These are phyloP conservation scores for Wickerhamiella galacta DNA, from an alignment of 805 yeast genomes.

Conservation along the genomic window DNA sequence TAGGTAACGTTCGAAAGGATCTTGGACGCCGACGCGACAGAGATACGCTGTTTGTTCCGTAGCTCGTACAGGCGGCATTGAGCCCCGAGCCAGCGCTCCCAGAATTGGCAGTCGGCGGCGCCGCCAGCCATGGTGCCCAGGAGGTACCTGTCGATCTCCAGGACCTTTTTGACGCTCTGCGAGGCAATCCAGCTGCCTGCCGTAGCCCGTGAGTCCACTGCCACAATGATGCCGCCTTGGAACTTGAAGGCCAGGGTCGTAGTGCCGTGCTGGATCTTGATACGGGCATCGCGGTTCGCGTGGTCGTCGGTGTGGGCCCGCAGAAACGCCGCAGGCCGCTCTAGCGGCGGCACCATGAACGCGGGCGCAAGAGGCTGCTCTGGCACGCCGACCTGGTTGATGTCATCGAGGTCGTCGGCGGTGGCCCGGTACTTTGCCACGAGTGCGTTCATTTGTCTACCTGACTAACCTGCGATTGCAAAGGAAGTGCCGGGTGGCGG, in stretches of 20 bases:
- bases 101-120: conserved; percentile 97
- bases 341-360: conserved; percentile 61
- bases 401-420: background rate
- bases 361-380: background rate
- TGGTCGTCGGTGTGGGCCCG: conserved; percentile 98
- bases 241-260: conserved; percentile 93
- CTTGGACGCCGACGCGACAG: conserved; percentile 94
- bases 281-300: conserved; percentile 79
- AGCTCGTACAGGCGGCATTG: conserved; percentile 92
- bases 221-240: conserved; percentile 85
- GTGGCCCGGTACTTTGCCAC: background rate
- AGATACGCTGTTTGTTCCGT: conserved; percentile 84
- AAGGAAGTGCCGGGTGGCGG: too few relatives aligned
- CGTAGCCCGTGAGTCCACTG: conserved; percentile 96
- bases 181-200: conserved; percentile 98
- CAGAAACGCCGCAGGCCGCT: conserved; percentile 78
- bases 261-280: conserved; percentile 98
- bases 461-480: too few relatives aligned
- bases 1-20: conserved; percentile 81
- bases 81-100: conserved; percentile 98
- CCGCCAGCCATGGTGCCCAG: conserved; percentile 99
- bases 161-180: conserved; percentile 93
- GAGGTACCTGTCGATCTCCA: conserved; percentile 85
- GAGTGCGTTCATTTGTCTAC: background rate
- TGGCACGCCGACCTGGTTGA: background rate